Conservation (phyloP, 2,329 filamentous ascomycete genomes). For the Microcyclosporella mali region DNA sequence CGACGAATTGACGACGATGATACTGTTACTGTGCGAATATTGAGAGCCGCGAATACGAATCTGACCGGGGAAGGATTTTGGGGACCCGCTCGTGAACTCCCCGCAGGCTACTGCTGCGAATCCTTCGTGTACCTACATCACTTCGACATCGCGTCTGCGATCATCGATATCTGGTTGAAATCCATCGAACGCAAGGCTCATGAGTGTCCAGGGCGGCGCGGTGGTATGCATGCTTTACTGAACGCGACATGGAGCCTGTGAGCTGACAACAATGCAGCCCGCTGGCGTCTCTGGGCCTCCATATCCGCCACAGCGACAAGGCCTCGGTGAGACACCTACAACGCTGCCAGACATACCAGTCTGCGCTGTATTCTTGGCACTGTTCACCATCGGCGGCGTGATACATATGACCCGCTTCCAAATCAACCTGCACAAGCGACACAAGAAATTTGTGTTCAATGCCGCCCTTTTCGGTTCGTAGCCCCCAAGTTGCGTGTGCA, state of each 20-base stretch:
- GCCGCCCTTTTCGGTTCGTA: constrained; percentile 48
- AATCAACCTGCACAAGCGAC: constrained; percentile 42
- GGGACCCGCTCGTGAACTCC: no score
- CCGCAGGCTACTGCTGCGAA: no score
- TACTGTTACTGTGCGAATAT: no score
- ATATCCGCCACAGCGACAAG: constrained; percentile 33
- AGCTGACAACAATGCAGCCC: not conserved
- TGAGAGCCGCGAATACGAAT: no score
- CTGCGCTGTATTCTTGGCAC: constrained; percentile 54
- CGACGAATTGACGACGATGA: no score
- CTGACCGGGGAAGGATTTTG: no score
- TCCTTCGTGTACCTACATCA: no score
- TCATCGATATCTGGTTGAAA: no score
- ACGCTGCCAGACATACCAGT: constrained; percentile 58
- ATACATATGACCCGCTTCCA: constrained; percentile 55
- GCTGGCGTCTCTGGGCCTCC: constrained; percentile 2
- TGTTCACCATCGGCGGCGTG: constrained; percentile 51
- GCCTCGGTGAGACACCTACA: constrained; percentile 54
- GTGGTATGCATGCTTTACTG: not conserved
- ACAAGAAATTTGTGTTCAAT: constrained; percentile 56
- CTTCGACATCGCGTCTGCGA: no score
- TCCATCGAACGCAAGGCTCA: no score
- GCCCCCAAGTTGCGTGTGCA: not conserved
- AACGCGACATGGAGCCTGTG: not conserved
- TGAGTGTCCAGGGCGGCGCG: not conserved